Evolutionary conservation across 2,329 filamentous ascomycete species (phyloP), one percentile per base, ranked within the genome.

Genomic region (Cladosporium sp.): DNA sequence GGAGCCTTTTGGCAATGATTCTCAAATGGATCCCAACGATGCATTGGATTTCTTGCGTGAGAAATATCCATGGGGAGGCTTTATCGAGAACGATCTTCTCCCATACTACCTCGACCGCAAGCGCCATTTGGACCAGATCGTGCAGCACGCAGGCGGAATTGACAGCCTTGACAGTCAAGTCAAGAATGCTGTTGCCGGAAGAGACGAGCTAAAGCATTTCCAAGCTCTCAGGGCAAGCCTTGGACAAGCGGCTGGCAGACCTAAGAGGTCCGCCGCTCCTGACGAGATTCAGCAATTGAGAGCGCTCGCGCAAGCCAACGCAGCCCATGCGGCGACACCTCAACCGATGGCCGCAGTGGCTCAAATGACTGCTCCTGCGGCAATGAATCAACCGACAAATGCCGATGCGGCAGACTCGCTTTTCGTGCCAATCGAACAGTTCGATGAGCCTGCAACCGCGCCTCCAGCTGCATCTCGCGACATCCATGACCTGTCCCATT

Each of bases 41-140:
- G 72, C 77, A 37, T 61, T 78, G 20, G 70, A 71, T 3, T 61
- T 58, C 1, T 55, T 84, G 4, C 68, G 71, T 30, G 60, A 63
- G 2, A 55, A 59, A 1, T 84, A 75, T 59, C 68, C 72, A 3
- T 83, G 79, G 79, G 57, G 68, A 0, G 58, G 64, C 2, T 78
- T 82, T 47, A 60, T 77, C 5, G 18, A 38, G 17, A 55, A 73
- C 1, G 62, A 69, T 7, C 61, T 56, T 5, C 18, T 63, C 12
- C 36, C 47, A 13, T 67, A 64, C 48, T 59, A 53, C 47, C 52
- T 56, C 2, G 22, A 44, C 9, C 62, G 63, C 30, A 51, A 54
- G 42, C 27, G 39, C 8, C 75, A 82, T 52, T 70, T 83, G 37
- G 62, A 70, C 17, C 45, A 58, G 2, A 63, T 68, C 1, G 67